Evolutionary conservation across 1,284 basidiomycete genomes (phyloP).

Genomic region (Ganoderma lucidum): DNA sequence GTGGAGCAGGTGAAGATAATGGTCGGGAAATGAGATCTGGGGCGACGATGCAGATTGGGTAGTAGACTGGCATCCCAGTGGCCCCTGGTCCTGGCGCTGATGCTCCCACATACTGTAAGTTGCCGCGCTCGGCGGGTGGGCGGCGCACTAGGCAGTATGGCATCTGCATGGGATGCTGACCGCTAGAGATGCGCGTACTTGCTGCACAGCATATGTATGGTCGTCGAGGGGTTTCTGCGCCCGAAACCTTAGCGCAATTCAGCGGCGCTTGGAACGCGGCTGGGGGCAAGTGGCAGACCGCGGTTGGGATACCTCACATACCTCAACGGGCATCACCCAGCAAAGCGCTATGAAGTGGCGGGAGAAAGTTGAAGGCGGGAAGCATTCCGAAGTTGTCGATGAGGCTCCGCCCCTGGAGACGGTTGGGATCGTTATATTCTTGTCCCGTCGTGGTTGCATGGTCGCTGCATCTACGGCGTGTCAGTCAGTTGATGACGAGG

Average conservation of each 20-base stretch:
- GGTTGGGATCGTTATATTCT: slow-evolving; percentile 7
- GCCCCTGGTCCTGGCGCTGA: slow-evolving; percentile 15
- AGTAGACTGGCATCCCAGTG: neutral
- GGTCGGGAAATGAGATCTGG: slow-evolving; percentile 26
- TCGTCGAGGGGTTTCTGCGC: slow-evolving; percentile 3
- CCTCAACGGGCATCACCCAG: slow-evolving; percentile 21
- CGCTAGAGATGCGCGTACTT: slow-evolving; percentile 6
- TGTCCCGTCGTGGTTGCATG: neutral
- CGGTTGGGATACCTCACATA: slow-evolving; percentile 13
- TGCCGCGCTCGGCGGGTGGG: neutral
- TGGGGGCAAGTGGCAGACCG: slow-evolving; percentile 10
- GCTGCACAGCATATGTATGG: neutral
- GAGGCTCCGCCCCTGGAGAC: slow-evolving; percentile 26
- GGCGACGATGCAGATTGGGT: slow-evolving; percentile 20
- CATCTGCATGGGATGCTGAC: slow-evolving; percentile 2
- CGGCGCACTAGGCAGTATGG: neutral
- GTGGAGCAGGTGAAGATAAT: neutral
- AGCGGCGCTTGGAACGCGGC: slow-evolving; percentile 22
- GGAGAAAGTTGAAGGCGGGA: neutral
- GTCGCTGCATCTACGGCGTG: slow-evolving; percentile 1
- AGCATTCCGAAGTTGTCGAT: neutral
- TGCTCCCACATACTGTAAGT: slow-evolving; percentile 3
- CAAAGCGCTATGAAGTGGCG: neutral
- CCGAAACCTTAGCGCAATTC: slow-evolving; percentile 22
- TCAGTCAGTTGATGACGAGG: slow-evolving; percentile 14